Evolutionary conservation across 768 basidiomycete genomes (phyloP), one percentile per base, ranked within the genome.

Genomic region (Boletus pseudopeckii): DNA sequence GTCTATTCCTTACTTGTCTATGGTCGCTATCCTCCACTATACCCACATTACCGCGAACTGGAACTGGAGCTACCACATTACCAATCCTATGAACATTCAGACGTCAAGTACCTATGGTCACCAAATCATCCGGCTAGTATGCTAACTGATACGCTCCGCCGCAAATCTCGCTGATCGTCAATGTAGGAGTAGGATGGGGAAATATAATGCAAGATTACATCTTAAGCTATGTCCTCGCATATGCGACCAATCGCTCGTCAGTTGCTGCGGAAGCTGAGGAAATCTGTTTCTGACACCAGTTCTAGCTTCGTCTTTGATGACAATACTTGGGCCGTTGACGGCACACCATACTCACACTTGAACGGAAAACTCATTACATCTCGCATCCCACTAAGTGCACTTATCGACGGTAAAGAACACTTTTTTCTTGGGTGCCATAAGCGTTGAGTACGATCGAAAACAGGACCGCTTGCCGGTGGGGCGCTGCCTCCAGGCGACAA

Each of bases 401-500:
- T 75, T 3, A 56, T 75, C 14, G 54, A 64, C 33, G 76, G 74
- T 74, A 58, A 54, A 24, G 5, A 9, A 8, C 14, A 8, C 36
- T 33, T 18, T 13, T 18, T 33, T 32, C 5, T 38, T 39, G n/a
- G 2, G 18, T 32, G 15, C 1, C 30, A 24, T 22, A 6, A 39
- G 4, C 13, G 14, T 42, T 52, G 41, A 56, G 7, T 26, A 7
- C 36, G 5, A 54, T 36, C 13, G 24, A 45, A 33, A 4, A 14
- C 39, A 70, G 76, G 77, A 0, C 76, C 78, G 0, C 62, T 74
- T 15, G 75, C 64, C 0, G 77, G 77, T 1, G 73, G 69, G 5
- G 50, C 55, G 0, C 72, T 76, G 44, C 65, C 69, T n/a, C 22
- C 61, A 4, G 65, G 53, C 11, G 67, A 71, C 13, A 17, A 11